These are phyloP conservation scores for Aegilops umbellulata DNA, from an alignment of 176 grass and related monocot species.

Conservation along the genomic window DNA sequence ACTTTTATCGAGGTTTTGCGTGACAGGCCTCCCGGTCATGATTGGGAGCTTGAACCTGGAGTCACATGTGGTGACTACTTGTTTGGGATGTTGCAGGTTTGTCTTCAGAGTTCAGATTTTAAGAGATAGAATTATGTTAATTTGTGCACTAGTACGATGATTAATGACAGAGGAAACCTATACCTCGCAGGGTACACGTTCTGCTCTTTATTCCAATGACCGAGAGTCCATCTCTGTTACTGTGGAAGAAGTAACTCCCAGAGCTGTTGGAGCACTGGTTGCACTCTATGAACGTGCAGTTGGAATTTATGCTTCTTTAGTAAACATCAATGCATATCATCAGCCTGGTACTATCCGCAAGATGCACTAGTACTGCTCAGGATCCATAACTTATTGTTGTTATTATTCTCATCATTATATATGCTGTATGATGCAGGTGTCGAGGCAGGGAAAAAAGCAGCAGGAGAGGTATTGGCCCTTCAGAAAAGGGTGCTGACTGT, in stretches of 20 bases:
- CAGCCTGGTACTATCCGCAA: constrained; percentile 68
- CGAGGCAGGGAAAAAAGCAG: constrained; percentile 98
- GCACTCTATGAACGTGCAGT: constrained; percentile 98
- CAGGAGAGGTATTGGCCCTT: constrained; percentile 94
- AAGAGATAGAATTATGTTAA: constrained; percentile 1
- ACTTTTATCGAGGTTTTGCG: constrained; percentile 96
- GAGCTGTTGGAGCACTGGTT: constrained; percentile 83
- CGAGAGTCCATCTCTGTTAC: constrained; percentile 93
- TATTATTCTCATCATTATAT: constrained; percentile 17
- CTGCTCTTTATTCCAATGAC: constrained; percentile 94
- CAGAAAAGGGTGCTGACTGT: constrained; percentile 89
- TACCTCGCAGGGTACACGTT: constrained; percentile 82
- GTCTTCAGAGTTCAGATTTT: constrained; percentile 21
- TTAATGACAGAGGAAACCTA: background rate
- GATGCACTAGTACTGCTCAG: background rate
- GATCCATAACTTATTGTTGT: background rate
- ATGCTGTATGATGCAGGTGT: constrained; percentile 60
- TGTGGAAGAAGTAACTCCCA: constrained; percentile 91
- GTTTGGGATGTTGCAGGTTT: constrained; percentile 98
- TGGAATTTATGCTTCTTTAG: constrained; percentile 85
- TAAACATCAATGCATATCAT: constrained; percentile 99
- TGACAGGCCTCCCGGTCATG: constrained; percentile 91
- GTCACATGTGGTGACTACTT: constrained; percentile 99
- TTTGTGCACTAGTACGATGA: background rate
- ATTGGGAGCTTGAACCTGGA: constrained; percentile 99